A percentile compares a stretch with the other conserved stretches of the same genome.
Evolutionary conservation across 805 yeast species (phyloP).

Genomic region (Saccharomyces kudriavzevii): DNA sequence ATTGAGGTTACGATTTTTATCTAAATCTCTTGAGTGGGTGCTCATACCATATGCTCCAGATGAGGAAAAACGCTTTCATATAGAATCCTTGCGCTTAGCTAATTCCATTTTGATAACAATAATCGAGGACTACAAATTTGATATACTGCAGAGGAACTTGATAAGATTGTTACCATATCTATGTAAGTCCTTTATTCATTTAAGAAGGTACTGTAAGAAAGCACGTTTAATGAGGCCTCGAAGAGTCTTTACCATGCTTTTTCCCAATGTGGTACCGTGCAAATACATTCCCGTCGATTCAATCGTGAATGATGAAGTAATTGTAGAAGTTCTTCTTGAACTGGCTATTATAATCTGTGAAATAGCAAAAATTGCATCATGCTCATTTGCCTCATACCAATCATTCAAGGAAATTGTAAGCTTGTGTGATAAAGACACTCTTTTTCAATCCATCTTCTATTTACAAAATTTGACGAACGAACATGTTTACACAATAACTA

Average conservation of each 20-base stretch:
- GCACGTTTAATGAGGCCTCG: conserved; percentile 42
- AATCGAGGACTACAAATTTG: conserved; percentile 34
- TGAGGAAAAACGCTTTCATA: conserved; percentile 42
- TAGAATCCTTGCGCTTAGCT: conserved; percentile 48
- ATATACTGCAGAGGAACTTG: conserved; percentile 40
- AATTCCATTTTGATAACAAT: conserved; percentile 48
- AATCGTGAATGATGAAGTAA: conserved; percentile 54
- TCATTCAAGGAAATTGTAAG: conserved; percentile 38
- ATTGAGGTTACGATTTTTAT: conserved; percentile 33
- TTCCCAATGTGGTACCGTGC: conserved; percentile 64
- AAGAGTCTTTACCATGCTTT: conserved; percentile 58
- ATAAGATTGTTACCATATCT: conserved; percentile 49
- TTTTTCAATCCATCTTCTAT: conserved; percentile 37
- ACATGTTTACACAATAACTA: conserved; percentile 37
- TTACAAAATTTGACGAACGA: conserved; percentile 35
- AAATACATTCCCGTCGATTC: conserved; percentile 62
- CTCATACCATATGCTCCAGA: conserved; percentile 48
- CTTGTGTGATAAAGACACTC: conserved; percentile 31
- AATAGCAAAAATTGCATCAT: conserved; percentile 43
- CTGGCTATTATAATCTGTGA: conserved; percentile 52
- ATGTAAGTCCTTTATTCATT: conserved; percentile 42
- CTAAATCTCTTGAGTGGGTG: conserved; percentile 45
- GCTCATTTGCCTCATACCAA: conserved; percentile 33
- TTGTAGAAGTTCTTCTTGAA: conserved; percentile 69
- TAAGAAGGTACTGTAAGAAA: conserved; percentile 41